phyloP scores from a whole-genome alignment of 2,329 filamentous ascomycete genomes.

The Cladorrhinum sp. region DNA sequence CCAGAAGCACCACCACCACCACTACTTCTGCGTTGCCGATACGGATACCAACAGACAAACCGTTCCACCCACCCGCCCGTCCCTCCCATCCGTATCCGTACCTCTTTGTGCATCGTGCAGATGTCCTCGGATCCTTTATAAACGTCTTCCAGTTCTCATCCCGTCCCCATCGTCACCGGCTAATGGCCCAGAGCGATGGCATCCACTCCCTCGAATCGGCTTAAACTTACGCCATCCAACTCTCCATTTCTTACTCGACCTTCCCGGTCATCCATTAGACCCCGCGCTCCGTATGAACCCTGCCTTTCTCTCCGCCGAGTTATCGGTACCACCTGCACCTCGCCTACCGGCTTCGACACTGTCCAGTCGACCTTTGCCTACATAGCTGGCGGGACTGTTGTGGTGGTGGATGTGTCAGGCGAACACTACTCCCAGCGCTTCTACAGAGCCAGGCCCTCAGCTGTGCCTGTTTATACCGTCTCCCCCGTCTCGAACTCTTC shows the following conservation, averaged over 20 bases:
- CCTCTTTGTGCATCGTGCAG: conserved; percentile 5
- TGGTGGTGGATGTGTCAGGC: conserved; percentile 76
- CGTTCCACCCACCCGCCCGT: neutral
- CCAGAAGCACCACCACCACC: neutral
- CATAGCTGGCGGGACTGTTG: conserved; percentile 89
- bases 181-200: conserved; percentile 58
- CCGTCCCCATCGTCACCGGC: conserved; percentile 25
- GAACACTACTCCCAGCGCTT: conserved; percentile 74
- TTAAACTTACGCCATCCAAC: conserved; percentile 72
- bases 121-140: conserved; percentile 15
- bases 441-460: conserved; percentile 79
- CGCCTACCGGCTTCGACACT: conserved; percentile 81
- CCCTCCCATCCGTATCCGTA: neutral
- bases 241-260: conserved; percentile 66
- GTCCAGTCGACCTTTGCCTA: conserved; percentile 80
- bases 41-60: neutral
- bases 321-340: conserved; percentile 84
- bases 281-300: conserved; percentile 51
- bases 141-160: conserved; percentile 10
- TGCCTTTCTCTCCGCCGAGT: conserved; percentile 75
- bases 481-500: conserved; percentile 49
- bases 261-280: conserved; percentile 59
- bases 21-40: too few species aligned
- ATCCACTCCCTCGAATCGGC: conserved; percentile 56
- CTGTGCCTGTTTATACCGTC: conserved; percentile 62